Evolutionary conservation across 768 basidiomycete species (phyloP), one percentile per base, ranked within the genome.

Genomic region (Lactarius sanguifluus): DNA sequence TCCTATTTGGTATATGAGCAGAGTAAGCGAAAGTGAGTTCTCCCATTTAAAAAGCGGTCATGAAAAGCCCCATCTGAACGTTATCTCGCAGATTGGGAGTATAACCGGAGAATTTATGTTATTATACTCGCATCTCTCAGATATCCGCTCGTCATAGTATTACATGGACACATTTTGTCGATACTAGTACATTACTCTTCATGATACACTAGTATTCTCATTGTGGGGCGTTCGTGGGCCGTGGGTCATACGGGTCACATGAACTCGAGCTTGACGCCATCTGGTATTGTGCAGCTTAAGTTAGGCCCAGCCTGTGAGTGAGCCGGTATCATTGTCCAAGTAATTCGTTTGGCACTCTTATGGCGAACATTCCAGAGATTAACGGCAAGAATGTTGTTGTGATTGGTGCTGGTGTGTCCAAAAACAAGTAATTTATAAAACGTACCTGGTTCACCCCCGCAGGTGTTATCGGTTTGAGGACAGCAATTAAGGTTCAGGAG

Each of bases 1-100:
- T 94, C 94, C 67, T 97, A 97, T 78, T 87, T 97, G 47, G 96
- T 97, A 69, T 94, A 94, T 77, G 92, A 94, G 75, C 86, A 91
- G 72, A 87, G 83, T 72, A 94, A 92, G 80, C 84, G 88, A 75
- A 88, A 81, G 92, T 89, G 63, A 69, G 85, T 76, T 2, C 30
- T 62, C 62, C 25, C 52, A 34, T 25, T 38, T 15, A 6, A 52
- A n/a, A 15, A 1, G 8, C 2, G 16, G 5, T 12, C 5, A 41
- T 18, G 16, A 18, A 41, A 41, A 5, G 28, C 15, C 60, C 0
- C 20, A 40, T 59, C 16, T 63, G 57, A 67, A 28, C 32, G 20
- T 50, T 45, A 10, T 32, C 20, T 40, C 10, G 2, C 23, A 67
- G 66, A 40, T 60, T 67, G 58, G 66, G 66, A 16, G 66, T 67